phyloP scores from a whole-genome alignment of 1,139 yeast species.

The Candida glucosophila region DNA sequence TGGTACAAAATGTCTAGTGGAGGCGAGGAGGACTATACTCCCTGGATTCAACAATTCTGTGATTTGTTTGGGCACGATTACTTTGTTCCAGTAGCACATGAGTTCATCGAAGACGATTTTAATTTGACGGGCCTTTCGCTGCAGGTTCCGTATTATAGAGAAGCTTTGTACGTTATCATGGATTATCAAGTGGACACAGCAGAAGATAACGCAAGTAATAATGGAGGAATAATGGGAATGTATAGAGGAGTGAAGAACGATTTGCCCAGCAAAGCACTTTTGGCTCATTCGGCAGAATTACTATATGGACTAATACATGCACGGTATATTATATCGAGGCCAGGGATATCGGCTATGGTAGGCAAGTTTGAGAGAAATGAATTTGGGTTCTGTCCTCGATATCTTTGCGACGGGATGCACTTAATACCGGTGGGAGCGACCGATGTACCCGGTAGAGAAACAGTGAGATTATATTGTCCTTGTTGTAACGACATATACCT shows the following conservation, averaged over 20 bases:
- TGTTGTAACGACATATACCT: constrained; percentile 86
- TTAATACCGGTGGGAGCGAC: constrained; percentile 87
- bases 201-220: constrained; percentile 21
- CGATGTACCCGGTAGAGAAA: constrained; percentile 85
- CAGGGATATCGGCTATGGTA: constrained; percentile 92
- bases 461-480: constrained; percentile 89
- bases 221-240: constrained; percentile 2
- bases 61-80: constrained; percentile 85
- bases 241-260: constrained; percentile 21
- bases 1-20: constrained; percentile 29
- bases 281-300: constrained; percentile 86
- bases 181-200: constrained; percentile 76
- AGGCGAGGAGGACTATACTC: constrained; percentile 54
- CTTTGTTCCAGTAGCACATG: constrained; percentile 87
- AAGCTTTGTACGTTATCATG: constrained; percentile 82
- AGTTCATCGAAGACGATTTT: constrained; percentile 93
- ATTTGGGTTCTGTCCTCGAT: constrained; percentile 90
- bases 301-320: constrained; percentile 93
- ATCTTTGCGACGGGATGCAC: constrained; percentile 86
- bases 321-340: constrained; percentile 78
- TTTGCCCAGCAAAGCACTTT: constrained; percentile 61
- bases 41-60: constrained; percentile 90
- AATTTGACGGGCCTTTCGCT: constrained; percentile 82
- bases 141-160: constrained; percentile 85
- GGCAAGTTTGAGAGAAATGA: constrained; percentile 83